Percentiles rank a stretch among this genome's conserved stretches.
Conservation (phyloP, 345 rosid species). For the Punica granatum region DNA sequence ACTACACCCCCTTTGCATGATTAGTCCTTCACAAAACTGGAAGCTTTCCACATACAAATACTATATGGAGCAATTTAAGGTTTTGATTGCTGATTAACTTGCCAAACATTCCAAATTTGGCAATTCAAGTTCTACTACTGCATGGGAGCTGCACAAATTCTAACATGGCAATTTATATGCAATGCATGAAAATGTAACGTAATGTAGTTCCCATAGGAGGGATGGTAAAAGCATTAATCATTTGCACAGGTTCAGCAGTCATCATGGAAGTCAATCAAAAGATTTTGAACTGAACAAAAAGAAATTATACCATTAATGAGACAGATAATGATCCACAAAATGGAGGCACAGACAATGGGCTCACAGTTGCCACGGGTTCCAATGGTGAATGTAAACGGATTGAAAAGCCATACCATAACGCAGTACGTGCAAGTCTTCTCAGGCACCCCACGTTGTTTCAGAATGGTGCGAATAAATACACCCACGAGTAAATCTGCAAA, state of each 20-base stretch:
- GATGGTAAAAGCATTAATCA: background rate
- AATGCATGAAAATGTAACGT: no score
- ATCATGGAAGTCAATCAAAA: background rate
- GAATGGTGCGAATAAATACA: slow-evolving; percentile 47
- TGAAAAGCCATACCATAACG: slow-evolving; percentile 82
- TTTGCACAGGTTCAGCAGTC: background rate
- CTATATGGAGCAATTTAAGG: no score
- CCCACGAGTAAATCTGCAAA: slow-evolving; percentile 79
- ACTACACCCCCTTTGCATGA: no score
- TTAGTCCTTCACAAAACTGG: no score
- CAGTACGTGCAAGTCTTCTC: slow-evolving; percentile 55
- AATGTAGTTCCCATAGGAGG: background rate
- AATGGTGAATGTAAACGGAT: slow-evolving; percentile 93
- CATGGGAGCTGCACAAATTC: no score
- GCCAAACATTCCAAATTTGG: no score
- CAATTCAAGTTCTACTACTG: no score
- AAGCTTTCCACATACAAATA: no score
- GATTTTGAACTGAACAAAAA: slow-evolving; percentile 14
- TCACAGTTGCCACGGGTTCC: slow-evolving; percentile 99
- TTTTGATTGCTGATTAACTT: no score
- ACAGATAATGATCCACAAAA: slow-evolving; percentile 83
- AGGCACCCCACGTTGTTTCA: slow-evolving; percentile 72
- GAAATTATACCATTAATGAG: slow-evolving; percentile 55
- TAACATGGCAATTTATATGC: no score
- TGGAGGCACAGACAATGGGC: slow-evolving; percentile 84